Evolutionary conservation across 73 alveolate species (phyloP).

Genomic region (Paraurostyla sp.): DNA sequence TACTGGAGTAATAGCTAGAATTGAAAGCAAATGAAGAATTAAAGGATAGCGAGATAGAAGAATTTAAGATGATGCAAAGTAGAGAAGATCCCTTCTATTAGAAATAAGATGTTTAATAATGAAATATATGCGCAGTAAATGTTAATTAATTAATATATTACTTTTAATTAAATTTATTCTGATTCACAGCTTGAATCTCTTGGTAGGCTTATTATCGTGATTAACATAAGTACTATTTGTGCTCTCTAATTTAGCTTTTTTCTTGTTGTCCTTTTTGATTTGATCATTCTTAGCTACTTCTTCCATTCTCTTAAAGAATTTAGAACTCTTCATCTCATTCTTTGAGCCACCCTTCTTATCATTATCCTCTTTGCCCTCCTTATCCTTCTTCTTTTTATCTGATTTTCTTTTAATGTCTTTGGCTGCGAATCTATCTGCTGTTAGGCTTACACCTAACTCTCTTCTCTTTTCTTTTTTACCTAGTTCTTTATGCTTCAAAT

Average conservation of each 20-base stretch:
- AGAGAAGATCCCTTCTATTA: background rate
- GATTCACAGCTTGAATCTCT: conserved; percentile 27
- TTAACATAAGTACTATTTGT: background rate
- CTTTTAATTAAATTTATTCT: background rate
- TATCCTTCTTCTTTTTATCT: conserved; percentile 39
- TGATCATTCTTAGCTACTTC: conserved; percentile 59
- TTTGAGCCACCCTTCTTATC: conserved; percentile 1
- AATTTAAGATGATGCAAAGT: background rate
- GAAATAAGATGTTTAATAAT: background rate
- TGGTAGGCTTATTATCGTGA: background rate
- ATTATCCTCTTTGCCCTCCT: conserved; percentile 9
- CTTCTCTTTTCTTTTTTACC: conserved; percentile 58
- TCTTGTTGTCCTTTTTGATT: conserved; percentile 40
- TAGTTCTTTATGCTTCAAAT: conserved; percentile 50
- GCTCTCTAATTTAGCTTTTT: background rate
- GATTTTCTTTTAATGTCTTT: conserved; percentile 10
- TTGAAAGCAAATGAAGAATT: background rate
- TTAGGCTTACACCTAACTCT: conserved; percentile 20
- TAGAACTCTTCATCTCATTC: conserved; percentile 62
- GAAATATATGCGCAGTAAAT: background rate
- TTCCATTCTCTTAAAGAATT: conserved; percentile 64
- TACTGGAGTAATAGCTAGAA: conserved; percentile 1
- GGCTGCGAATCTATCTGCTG: conserved; percentile 33
- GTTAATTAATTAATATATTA: background rate
- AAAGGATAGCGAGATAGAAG: conserved; percentile 7